Evolutionary conservation across 805 yeast species (phyloP).

Genomic region (Kodamaea kakaduensis): DNA sequence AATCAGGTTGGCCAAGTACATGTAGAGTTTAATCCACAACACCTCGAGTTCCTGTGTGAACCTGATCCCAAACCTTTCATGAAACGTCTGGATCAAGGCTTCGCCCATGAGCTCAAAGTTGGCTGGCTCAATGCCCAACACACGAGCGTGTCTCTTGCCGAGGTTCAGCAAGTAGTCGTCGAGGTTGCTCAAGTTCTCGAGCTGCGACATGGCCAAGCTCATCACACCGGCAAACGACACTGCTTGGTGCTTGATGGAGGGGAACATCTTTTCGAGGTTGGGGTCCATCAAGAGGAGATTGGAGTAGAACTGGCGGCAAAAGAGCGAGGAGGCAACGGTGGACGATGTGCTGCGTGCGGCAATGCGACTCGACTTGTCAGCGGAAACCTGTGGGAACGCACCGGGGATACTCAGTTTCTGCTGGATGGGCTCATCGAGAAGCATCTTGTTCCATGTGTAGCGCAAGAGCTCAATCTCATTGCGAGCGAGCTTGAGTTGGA

Average conservation of each 20-base stretch:
- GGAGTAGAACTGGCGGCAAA: conserved; percentile 73
- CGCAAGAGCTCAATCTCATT: conserved; percentile 44
- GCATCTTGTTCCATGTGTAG: conserved; percentile 43
- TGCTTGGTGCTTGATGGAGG: conserved; percentile 76
- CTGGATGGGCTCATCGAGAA: conserved; percentile 31
- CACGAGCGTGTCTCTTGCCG: conserved; percentile 73
- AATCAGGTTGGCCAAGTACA: conserved; percentile 64
- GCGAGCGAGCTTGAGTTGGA: conserved; percentile 19
- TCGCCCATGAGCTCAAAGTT: conserved; percentile 72
- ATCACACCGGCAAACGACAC: conserved; percentile 76
- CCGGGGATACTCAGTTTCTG: conserved; percentile 27
- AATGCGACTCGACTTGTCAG: not conserved
- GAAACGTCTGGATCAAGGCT: conserved; percentile 64
- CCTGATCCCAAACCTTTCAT: conserved; percentile 52
- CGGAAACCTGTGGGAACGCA: conserved; percentile 28
- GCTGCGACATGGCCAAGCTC: conserved; percentile 58
- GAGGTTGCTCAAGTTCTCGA: conserved; percentile 55
- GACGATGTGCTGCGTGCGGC: conserved; percentile 4
- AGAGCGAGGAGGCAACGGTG: conserved; percentile 41
- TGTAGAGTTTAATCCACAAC: conserved; percentile 67
- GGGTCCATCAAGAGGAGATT: conserved; percentile 63
- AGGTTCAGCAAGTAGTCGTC: conserved; percentile 58
- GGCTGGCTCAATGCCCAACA: conserved; percentile 65
- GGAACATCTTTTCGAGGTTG: conserved; percentile 59
- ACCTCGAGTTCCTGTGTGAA: conserved; percentile 61